Conservation (phyloP, 192 early-diverging fungal species). For the Linnemannia zychae region DNA sequence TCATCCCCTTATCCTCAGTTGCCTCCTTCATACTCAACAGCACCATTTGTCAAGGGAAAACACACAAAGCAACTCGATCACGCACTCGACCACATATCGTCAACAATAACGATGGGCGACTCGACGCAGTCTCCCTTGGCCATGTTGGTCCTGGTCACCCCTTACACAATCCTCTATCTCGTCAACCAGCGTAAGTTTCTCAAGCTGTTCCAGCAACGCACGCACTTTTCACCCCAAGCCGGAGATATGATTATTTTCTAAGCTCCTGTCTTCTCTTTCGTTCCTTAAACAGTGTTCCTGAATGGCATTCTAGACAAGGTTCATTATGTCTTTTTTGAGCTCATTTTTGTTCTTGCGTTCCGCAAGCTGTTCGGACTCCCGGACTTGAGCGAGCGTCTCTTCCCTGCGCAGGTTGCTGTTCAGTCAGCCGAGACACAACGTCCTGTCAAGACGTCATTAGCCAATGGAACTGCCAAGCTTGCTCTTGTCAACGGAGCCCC, state of each 20-base stretch:
- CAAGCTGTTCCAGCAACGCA: too few species aligned
- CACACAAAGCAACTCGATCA: background rate
- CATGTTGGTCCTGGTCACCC: conserved; percentile 56
- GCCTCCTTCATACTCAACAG: background rate
- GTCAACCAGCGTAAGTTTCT: conserved; percentile 37
- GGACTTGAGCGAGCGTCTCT: conserved; percentile 42
- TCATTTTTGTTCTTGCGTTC: conserved; percentile 57
- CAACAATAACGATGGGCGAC: conserved; percentile 21
- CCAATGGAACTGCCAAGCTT: background rate
- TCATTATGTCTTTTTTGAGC: conserved; percentile 57
- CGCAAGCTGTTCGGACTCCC: conserved; percentile 47
- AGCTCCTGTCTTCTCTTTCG: background rate
- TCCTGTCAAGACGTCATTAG: conserved; percentile 19
- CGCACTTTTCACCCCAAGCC: too few species aligned
- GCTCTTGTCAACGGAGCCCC: background rate
- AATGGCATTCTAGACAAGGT: conserved; percentile 44
- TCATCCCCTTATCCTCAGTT: background rate
- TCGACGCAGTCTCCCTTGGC: conserved; percentile 47
- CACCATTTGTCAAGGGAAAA: background rate
- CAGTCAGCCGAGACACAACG: conserved; percentile 11
- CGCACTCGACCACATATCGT: background rate
- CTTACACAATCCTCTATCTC: conserved; percentile 52
- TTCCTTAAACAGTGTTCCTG: conserved; percentile 31
- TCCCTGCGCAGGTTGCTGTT: conserved; percentile 30
- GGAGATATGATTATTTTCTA: too few species aligned